phyloP scores from a whole-genome alignment of 2,329 filamentous ascomycete genomes.

The Colletotrichum camelliae region DNA sequence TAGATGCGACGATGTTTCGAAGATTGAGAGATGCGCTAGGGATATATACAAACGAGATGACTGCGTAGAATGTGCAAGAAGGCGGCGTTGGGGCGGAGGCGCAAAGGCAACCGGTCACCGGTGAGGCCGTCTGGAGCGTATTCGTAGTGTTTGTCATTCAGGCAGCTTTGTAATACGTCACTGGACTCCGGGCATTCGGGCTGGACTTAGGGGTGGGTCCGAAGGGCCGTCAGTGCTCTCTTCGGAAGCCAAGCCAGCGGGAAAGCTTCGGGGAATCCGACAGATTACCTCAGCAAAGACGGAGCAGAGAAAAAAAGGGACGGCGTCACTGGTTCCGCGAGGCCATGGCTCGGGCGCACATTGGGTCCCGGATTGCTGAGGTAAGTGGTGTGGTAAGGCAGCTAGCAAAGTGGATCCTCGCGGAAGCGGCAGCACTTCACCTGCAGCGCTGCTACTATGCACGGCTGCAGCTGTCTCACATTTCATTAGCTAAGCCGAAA shows the following conservation, averaged over 20 bases:
- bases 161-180: conserved; percentile 50
- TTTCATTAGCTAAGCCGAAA: not conserved
- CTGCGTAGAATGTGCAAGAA: conserved; percentile 11
- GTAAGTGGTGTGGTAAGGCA: not conserved
- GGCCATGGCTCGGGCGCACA: not conserved
- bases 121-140: conserved; percentile 24
- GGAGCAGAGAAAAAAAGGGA: not conserved
- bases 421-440: not conserved
- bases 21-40: not conserved
- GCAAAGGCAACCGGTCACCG: conserved; percentile 17
- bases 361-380: not conserved
- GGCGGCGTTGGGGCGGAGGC: not conserved
- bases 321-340: not conserved
- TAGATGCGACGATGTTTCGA: not conserved
- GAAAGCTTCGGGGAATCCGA: not conserved
- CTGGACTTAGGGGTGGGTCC: not conserved
- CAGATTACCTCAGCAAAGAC: conserved; percentile 1
- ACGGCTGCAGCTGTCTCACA: not conserved
- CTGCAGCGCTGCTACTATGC: not conserved
- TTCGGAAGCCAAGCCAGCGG: not conserved
- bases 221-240: not conserved
- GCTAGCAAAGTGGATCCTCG: not conserved
- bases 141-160: conserved; percentile 28
- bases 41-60: not conserved
- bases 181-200: not conserved